Evolutionary conservation across 2,329 filamentous ascomycete genomes (phyloP), one percentile per base, ranked within the genome.

Genomic region (Chrysosporium keratinophilum): DNA sequence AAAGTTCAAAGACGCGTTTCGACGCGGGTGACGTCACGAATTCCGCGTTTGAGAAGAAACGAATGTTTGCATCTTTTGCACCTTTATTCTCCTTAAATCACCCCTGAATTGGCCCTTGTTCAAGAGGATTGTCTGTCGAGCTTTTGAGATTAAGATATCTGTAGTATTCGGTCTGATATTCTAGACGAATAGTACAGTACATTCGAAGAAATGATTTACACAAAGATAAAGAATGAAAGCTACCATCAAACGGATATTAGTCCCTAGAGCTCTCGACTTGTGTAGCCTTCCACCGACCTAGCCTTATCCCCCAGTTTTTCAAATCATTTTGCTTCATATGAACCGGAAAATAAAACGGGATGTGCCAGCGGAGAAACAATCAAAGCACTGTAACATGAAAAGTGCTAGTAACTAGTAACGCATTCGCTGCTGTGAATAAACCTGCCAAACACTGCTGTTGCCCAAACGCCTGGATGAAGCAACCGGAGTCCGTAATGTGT

Each of bases 51-150:
- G 7, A 31, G 33, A 17, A 3, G n/a, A 37, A 14, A n/a, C 11
- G 14, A 28, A 2, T 42, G 37, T 50, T 50, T 50, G 37, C 47
- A 42, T 41, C 0, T 10, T 50, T 50, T 50, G 47, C 47, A 50
- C n/a, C 45, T 20, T 10, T 28, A 12, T 15, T 19, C 3, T 34
- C 5, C 4, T 45, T 1, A 17, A 20, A 23, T 43, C 7, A 43
- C n/a, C 41, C 7, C 9, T 7, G 41, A 31, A 31, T 9, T 45
- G 35, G 35, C 10, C 12, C 6, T 34, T 34, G 33, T 34, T 37
- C 5, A 37, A 37, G 11, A 5, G 5, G 11, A 37, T 37, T 3
- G 11, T 37, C 35, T 12, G 23, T 28, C 7, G 23, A 28, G 7
- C 23, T 28, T 4, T 7, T 28, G 23, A 3, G 23, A 28, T 28